phyloP scores from a whole-genome alignment of 2,329 filamentous ascomycete genomes.

The Ophiostoma perfectum region DNA sequence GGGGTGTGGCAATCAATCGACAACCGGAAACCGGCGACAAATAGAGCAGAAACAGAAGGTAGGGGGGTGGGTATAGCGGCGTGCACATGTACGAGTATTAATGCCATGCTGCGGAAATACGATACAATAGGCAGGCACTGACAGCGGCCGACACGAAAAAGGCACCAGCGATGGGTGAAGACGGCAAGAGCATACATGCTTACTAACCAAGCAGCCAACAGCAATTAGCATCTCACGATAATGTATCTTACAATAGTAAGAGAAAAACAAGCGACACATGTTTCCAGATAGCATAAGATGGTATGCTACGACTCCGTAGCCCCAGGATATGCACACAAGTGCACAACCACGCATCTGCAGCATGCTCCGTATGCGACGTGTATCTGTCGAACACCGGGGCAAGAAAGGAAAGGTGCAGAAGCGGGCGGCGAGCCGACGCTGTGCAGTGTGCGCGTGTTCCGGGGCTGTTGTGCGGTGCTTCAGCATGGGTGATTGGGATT shows the following conservation, averaged over 20 bases:
- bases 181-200: too few relatives aligned
- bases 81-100: not conserved
- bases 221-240: too few relatives aligned
- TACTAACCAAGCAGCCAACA: too few relatives aligned
- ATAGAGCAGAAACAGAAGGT: not conserved
- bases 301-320: too few relatives aligned
- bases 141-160: not conserved
- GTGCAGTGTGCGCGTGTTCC: not conserved
- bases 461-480: too few relatives aligned
- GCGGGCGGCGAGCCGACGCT: not conserved
- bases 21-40: not conserved
- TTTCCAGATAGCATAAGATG: too few relatives aligned
- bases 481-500: too few relatives aligned
- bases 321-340: too few relatives aligned
- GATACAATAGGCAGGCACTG: not conserved
- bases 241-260: too few relatives aligned
- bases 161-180: not conserved
- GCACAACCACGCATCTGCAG: not conserved
- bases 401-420: not conserved
- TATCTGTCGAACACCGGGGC: not conserved
- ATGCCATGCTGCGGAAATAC: not conserved
- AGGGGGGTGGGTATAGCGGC: not conserved
- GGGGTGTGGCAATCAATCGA: slow-evolving; percentile 11
- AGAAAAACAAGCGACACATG: too few relatives aligned
- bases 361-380: not conserved